Base-by-base conservation (phyloP, 768 basidiomycete species). In the Podaxis sp. region DNA sequence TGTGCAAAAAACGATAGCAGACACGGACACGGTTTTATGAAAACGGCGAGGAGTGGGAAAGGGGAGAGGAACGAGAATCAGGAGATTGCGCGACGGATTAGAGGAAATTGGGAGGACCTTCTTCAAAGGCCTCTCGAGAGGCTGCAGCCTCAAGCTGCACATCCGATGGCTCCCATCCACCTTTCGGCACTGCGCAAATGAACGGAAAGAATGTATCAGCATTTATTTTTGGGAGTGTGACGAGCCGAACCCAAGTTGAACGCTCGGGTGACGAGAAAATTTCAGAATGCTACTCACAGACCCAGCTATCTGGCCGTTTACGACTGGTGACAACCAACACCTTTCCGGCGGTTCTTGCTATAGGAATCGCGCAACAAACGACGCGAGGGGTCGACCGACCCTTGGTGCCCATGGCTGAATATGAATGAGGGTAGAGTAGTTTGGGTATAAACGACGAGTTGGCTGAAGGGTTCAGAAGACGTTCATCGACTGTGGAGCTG, bases 291-390 rank as follows among this genome's bases (percentile, higher is more conserved):
- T 48, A 93, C 92, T 91, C 76, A 94, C 92, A 90, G 69, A 94
- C 90, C 92, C 92, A 94, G 60, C 79, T 71, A 68, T 91, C 81
- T 71, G 86, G 84, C 61, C 89, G 81, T 71, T 93, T 94, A 62
- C 92, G 83, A 72, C 90, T 91, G 23, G 92, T 93, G 66, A 94
- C 82, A 64, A 94, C 82, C 63, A 94, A 84, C 59, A 94, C 82
- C 72, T 92, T 90, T 72, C 85, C 85, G 5, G 86, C 84, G 27
- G 86, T 76, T 64, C 86, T 82, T 50, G 85, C 77, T 66, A 94
- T 91, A 57, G 92, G 92, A 60, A 94, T 94, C 54, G 92, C 92
- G 71, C 92, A 93, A 75, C 92, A 94, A 66, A 94, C 92, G 73
- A 94, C 82, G 71, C 92, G 89, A 57, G 92, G 92, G 53, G 83